These are phyloP conservation scores for Pleurotus eryngii DNA, from an alignment of 768 basidiomycete species.

Conservation along the genomic window DNA sequence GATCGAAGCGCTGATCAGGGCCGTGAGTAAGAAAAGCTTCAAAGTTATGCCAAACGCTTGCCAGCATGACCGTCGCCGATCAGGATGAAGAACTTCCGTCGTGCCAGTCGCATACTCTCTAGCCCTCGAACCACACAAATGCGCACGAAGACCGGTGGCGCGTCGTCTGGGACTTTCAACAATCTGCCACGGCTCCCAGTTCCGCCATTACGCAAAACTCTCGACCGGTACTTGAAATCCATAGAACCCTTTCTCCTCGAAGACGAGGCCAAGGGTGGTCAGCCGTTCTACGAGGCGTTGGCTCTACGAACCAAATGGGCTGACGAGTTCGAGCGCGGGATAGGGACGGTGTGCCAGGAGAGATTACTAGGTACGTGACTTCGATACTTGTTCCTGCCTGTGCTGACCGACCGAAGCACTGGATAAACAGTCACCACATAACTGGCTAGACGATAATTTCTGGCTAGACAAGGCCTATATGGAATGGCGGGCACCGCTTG, in stretches of 20 bases:
- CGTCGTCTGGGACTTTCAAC: slow-evolving; percentile 21
- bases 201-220: slow-evolving; percentile 69
- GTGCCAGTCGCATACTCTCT: not conserved
- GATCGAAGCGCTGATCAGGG: too few relatives aligned
- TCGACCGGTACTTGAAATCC: slow-evolving; percentile 76
- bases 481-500: slow-evolving; percentile 80
- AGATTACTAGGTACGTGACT: slow-evolving; percentile 57
- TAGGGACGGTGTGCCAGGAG: slow-evolving; percentile 69
- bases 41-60: not conserved
- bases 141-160: slow-evolving; percentile 14
- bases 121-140: slow-evolving; percentile 11
- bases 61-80: not conserved
- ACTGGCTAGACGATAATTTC: slow-evolving; percentile 94
- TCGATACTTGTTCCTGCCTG: slow-evolving; percentile 17
- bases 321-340: slow-evolving; percentile 65
- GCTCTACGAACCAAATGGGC: slow-evolving; percentile 57
- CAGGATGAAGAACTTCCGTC: not conserved
- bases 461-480: slow-evolving; percentile 89
- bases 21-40: not conserved
- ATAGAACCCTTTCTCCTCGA: slow-evolving; percentile 78
- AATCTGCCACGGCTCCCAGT: slow-evolving; percentile 74
- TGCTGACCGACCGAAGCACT: slow-evolving; percentile 47
- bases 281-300: slow-evolving; percentile 48
- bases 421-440: slow-evolving; percentile 78
- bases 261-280: slow-evolving; percentile 57